Evolutionary conservation across 2,329 filamentous ascomycete species (phyloP), one percentile per base, ranked within the genome.

Genomic region (Elsinoe fawcettii): DNA sequence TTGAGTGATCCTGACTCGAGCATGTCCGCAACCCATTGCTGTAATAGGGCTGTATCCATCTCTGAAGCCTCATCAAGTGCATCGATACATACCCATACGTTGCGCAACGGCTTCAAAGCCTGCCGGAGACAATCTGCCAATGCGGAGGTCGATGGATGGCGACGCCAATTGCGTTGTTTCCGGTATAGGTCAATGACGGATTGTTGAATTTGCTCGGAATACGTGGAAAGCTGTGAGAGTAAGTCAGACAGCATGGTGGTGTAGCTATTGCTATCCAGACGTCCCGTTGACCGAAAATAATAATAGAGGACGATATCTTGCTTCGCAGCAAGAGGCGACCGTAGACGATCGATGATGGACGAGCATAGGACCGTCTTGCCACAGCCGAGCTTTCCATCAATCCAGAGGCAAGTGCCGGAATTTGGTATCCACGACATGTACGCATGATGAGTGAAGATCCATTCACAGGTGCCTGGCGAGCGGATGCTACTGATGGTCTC

Each of bases 341-440:
- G 39, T 8, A 30, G 20, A 7, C 30, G 34, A 16, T 37, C 16
- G 16, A 53, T 37, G 14, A 53, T 37, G 7, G 34, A 53, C 1
- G 47, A 58, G 20, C 16, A n/a, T 12, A 58, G 47, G 6, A 53
- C 43, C 16, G 49, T 58, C 30, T 55, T 55, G 12, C 49, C 39
- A 30, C 39, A 46, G 8, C 49, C 56, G n/a, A 41, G 56, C 16
- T 22, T 49, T 5, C 49, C 56, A 16, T 16, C 27, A 5, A 58
- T 12, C 56, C 49, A 54, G 7, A 55, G 20, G 27, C 18, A 36
- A 2, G 56, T n/a, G 22, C 25, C n/a, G 11, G 47, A 5, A 1
- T 37, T 58, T 4, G 3, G 11, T 3, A 46, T 27, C 14, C 39
- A 47, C 16, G 3, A 34, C 1, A 16, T 16, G 49, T 46, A 58